phyloP scores from a whole-genome alignment of 2,329 filamentous ascomycete genomes.

The Epicoccum nigrum region DNA sequence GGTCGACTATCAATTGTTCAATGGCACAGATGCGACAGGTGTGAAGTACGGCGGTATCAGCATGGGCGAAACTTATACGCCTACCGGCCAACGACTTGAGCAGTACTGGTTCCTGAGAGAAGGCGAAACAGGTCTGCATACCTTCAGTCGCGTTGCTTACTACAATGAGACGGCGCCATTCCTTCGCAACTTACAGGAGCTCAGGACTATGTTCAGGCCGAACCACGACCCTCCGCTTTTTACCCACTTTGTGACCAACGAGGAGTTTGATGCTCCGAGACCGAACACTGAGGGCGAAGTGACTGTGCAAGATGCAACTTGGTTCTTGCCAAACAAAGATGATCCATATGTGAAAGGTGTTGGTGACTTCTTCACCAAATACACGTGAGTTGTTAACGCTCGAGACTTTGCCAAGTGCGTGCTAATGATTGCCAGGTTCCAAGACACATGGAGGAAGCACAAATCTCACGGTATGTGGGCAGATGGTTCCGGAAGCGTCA shows the following conservation, averaged over 20 bases:
- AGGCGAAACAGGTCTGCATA: conserved; percentile 59
- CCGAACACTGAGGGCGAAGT: conserved; percentile 55
- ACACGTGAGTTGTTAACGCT: conserved; percentile 57
- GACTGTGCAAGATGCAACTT: conserved; percentile 67
- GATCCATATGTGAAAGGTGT: conserved; percentile 63
- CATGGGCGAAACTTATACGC: conserved; percentile 63
- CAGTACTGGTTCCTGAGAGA: conserved; percentile 69
- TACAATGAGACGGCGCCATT: conserved; percentile 63
- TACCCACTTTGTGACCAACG: conserved; percentile 62
- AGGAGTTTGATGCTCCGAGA: conserved; percentile 60
- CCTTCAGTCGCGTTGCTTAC: conserved; percentile 64
- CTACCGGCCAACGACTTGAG: conserved; percentile 63
- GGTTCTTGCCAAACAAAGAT: conserved; percentile 58
- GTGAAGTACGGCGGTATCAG: conserved; percentile 63
- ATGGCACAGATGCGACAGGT: conserved; percentile 57
- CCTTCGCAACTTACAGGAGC: conserved; percentile 63
- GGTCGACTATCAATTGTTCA: conserved; percentile 49
- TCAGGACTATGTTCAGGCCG: conserved; percentile 65
- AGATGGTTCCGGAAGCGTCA: conserved; percentile 57
- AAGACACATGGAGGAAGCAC: conserved; percentile 63
- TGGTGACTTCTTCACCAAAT: conserved; percentile 70
- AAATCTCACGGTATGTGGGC: conserved; percentile 61
- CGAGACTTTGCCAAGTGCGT: no score
- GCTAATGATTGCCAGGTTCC: conserved; percentile 47
- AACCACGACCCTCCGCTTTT: conserved; percentile 50